A percentile compares a stretch with the other conserved stretches of the same genome.
Conservation (phyloP, 2,329 filamentous ascomycete genomes). For the Neurospora sp. region DNA sequence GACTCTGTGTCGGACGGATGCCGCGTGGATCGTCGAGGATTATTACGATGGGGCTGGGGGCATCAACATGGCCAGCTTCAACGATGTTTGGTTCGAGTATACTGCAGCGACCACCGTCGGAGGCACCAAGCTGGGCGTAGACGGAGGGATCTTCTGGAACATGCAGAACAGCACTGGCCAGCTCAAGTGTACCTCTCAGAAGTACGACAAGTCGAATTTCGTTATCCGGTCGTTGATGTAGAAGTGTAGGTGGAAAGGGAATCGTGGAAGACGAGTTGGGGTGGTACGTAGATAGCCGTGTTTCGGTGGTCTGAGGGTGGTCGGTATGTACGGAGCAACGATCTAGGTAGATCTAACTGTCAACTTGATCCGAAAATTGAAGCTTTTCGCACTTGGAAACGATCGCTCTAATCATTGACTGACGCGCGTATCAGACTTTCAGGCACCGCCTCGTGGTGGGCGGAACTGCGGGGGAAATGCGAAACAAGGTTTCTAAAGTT, state of each 20-base stretch:
- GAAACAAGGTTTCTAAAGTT: neutral
- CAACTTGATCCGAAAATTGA: neutral
- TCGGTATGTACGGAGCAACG: neutral
- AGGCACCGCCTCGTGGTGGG: neutral
- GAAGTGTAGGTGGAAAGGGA: neutral
- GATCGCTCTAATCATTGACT: neutral
- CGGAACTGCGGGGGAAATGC: neutral
- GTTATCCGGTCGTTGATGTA: constrained; percentile 6
- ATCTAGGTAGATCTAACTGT: neutral
- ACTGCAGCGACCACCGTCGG: constrained; percentile 13
- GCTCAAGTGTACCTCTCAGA: constrained; percentile 12
- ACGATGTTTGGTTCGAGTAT: constrained; percentile 21
- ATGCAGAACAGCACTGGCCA: constrained; percentile 10
- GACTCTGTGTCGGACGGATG: constrained; percentile 20
- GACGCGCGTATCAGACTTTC: neutral
- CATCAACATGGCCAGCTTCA: constrained; percentile 20
- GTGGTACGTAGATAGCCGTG: neutral
- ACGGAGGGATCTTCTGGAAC: constrained; percentile 17
- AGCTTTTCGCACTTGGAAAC: neutral
- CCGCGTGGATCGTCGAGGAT: constrained; percentile 25
- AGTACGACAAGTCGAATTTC: constrained; percentile 16
- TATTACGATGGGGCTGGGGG: constrained; percentile 16
- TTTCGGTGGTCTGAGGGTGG: neutral
- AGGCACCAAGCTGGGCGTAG: constrained; percentile 21
- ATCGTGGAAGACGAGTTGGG: neutral